Evolutionary conservation across 108 stramenopile genomes (phyloP).

Genomic region (Poteriospumella lacustris): DNA sequence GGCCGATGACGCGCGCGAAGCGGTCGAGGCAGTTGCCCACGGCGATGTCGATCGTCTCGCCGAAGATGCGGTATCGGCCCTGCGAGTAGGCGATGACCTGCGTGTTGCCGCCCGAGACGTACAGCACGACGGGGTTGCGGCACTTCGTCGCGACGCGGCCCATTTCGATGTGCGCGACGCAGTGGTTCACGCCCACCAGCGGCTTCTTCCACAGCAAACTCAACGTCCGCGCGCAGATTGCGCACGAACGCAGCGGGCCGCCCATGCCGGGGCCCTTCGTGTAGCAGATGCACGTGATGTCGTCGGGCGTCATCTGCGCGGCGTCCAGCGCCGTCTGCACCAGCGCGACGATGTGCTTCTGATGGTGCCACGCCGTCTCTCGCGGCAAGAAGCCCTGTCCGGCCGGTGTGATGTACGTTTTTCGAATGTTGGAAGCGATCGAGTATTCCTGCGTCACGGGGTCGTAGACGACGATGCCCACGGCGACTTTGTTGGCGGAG

Average conservation of each 20-base stretch:
- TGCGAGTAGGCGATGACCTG: conserved; percentile 83
- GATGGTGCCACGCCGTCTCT: conserved; percentile 96
- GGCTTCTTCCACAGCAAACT: conserved; percentile 78
- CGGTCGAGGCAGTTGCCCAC: conserved; percentile 98
- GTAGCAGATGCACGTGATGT: conserved; percentile 55
- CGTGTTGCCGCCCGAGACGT: conserved; percentile 96
- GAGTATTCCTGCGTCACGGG: conserved; percentile 54
- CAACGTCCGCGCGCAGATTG: conserved; percentile 58
- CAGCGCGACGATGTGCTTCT: conserved; percentile 77
- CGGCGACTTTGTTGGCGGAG: conserved; percentile 95
- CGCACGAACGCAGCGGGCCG: conserved; percentile 85
- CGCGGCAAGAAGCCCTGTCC: conserved; percentile 94
- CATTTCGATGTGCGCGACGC: conserved; percentile 99
- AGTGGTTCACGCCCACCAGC: conserved; percentile 93
- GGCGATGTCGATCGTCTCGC: conserved; percentile 99
- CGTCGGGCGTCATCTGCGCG: conserved; percentile 60
- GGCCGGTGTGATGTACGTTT: conserved; percentile 88
- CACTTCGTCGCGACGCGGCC: conserved; percentile 78
- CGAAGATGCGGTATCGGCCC: conserved; percentile 91
- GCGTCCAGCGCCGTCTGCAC: conserved; percentile 75
- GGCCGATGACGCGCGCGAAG: conserved; percentile 83
- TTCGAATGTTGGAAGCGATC: conserved; percentile 88
- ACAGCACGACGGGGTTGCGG: conserved; percentile 86
- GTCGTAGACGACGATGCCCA: conserved; percentile 76
- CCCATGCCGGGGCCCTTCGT: conserved; percentile 99